Base-by-base conservation (phyloP, 2,329 filamentous ascomycete species). In the Cytospora chrysosperma region DNA sequence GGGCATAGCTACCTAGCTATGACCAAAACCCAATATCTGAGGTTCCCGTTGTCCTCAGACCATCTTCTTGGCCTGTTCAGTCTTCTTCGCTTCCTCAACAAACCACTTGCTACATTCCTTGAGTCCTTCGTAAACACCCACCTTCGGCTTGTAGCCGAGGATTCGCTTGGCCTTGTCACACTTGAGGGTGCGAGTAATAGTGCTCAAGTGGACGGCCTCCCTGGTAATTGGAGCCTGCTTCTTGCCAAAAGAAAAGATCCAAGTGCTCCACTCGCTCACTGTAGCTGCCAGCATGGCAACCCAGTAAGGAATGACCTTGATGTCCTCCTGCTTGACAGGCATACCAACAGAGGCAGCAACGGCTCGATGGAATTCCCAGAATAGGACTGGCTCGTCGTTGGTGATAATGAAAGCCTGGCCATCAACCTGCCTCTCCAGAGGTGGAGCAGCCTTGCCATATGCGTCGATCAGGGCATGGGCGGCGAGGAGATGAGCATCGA, bases 371-470 rank as follows among this genome's bases (percentile, higher is more conserved):
- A 73, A 76, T 21, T 71, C 71, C 74, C 73, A 76, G 66, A 75
- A 75, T 15, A 67, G 65, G 12, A 70, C 57, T 2, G 69, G 73
- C 56, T 72, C 63, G 24, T 70, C 72, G 61, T 76, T 74, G 59
- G 74, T 74, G 56, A 76, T 69, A 62, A 73, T 68, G 67, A 75
- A 76, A 19, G 72, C 70, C 68, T 76, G 67, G 12, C 75, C 75
- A 37, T 74, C 74, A 19, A 75, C 70, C 34, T 64, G 64, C 26
- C 51, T 61, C 8, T 69, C 68, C 9, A 26, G 9, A 26, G 60
- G 26, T 13, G 61, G 67, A 27, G 64, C 53, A 40, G 68, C 64
- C 19, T 68, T 63, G 26, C 67, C 61, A 27, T 68, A 65, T 13
- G 67, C 66, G 13, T 54, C 24, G 2, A 73, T 56, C 1, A 75